phyloP scores from a whole-genome alignment of 768 basidiomycete species.

The Tephrocybe sp. region DNA sequence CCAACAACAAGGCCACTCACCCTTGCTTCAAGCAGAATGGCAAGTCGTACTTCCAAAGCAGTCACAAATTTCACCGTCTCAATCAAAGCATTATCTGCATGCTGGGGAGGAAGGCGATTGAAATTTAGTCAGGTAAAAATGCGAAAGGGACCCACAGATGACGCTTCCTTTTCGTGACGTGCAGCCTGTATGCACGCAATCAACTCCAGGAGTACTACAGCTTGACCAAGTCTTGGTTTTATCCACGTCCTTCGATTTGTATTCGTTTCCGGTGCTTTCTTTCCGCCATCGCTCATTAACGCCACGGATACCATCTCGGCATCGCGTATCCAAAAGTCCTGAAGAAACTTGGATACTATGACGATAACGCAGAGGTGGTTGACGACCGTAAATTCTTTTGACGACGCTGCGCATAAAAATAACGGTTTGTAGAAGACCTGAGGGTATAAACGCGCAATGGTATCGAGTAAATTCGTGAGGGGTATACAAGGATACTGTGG shows the following conservation, averaged over 20 bases:
- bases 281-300: slow-evolving; percentile 49
- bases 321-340: slow-evolving; percentile 66
- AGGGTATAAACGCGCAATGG: slow-evolving; percentile 50
- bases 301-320: slow-evolving; percentile 75
- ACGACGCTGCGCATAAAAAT: slow-evolving; percentile 64
- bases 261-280: slow-evolving; percentile 10
- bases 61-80: slow-evolving; percentile 45
- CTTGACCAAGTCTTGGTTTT: slow-evolving; percentile 58
- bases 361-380: slow-evolving; percentile 56
- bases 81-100: slow-evolving; percentile 24
- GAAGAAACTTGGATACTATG: slow-evolving; percentile 49
- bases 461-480: slow-evolving; percentile 50
- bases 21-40: slow-evolving; percentile 54
- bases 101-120: slow-evolving; percentile 14
- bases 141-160: slow-evolving; percentile 26
- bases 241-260: slow-evolving; percentile 33
- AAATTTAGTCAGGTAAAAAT: background rate
- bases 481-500: slow-evolving; percentile 44
- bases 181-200: slow-evolving; percentile 47
- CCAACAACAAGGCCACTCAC: slow-evolving; percentile 27
- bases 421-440: slow-evolving; percentile 71
- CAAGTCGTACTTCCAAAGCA: slow-evolving; percentile 54
- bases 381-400: slow-evolving; percentile 56
- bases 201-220: slow-evolving; percentile 58
- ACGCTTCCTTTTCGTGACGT: slow-evolving; percentile 38